Conservation (phyloP, 257 asterid genomes). For the Nicotiana tomentosiformis region DNA sequence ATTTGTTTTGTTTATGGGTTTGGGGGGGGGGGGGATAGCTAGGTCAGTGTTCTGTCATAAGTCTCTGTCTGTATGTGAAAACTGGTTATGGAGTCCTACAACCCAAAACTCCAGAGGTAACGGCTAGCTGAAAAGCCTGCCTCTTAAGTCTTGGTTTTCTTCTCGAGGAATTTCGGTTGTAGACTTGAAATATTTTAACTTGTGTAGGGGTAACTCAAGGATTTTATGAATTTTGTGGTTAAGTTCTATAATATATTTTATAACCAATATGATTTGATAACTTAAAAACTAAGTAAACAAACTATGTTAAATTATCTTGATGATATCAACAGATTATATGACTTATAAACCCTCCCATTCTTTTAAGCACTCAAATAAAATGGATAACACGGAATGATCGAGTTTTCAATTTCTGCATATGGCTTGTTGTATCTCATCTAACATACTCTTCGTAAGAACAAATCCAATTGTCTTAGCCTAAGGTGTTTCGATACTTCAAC, state of each 20-base stretch:
- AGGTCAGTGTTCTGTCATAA: background rate
- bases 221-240: background rate
- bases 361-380: background rate
- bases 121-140: conserved; percentile 3
- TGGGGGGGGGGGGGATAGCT: background rate
- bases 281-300: too few relatives aligned
- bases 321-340: too few relatives aligned
- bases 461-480: background rate
- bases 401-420: background rate
- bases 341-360: too few relatives aligned
- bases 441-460: background rate
- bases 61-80: background rate
- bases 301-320: too few relatives aligned
- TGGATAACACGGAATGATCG: background rate
- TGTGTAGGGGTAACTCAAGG: background rate
- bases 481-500: too few relatives aligned
- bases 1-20: too few relatives aligned
- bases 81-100: background rate
- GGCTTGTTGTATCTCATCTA: background rate
- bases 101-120: background rate
- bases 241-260: too few relatives aligned
- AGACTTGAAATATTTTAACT: background rate
- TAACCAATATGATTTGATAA: too few relatives aligned
- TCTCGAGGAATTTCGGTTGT: background rate
- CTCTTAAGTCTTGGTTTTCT: background rate